Percentiles rank a stretch among this genome's conserved stretches.
These are phyloP conservation scores for Ceraceosorus bombacis DNA, from an alignment of 1,284 basidiomycete species.

Conservation along the genomic window DNA sequence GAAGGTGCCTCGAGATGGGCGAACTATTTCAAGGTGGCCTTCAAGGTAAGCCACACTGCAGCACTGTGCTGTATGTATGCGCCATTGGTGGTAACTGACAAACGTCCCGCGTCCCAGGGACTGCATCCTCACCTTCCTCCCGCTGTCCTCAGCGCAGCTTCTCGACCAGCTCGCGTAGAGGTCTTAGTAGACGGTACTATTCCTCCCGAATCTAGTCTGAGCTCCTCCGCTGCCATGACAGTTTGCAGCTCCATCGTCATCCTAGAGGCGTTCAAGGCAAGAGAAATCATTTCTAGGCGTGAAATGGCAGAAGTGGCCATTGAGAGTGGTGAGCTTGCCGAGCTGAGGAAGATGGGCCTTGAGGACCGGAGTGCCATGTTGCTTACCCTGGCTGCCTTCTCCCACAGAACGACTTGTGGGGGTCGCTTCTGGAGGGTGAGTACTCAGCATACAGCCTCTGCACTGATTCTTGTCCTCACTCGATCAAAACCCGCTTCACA, in stretches of 20 bases:
- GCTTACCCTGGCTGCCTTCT: not conserved
- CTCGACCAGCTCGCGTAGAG: conserved; percentile 23
- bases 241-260: conserved; percentile 38
- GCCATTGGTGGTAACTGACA: not conserved
- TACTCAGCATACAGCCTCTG: not conserved
- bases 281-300: conserved; percentile 26
- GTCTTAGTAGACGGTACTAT: conserved; percentile 44
- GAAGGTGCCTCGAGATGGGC: conserved; percentile 40
- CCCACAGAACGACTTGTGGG: conserved; percentile 34
- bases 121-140: conserved; percentile 37
- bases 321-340: conserved; percentile 17
- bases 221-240: conserved; percentile 44
- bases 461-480: too few species aligned
- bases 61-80: not conserved
- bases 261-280: conserved; percentile 38
- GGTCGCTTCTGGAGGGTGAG: conserved; percentile 41
- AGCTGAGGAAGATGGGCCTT: too few species aligned
- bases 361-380: not conserved
- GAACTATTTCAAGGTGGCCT: conserved; percentile 47
- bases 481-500: too few species aligned
- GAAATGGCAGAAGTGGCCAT: conserved; percentile 45
- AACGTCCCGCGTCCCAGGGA: conserved; percentile 15
- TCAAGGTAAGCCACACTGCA: conserved; percentile 18
- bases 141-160: conserved; percentile 8
- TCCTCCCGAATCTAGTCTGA: conserved; percentile 40